Evolutionary conservation across 805 yeast species (phyloP).

Genomic region (Candida endomychidarum): DNA sequence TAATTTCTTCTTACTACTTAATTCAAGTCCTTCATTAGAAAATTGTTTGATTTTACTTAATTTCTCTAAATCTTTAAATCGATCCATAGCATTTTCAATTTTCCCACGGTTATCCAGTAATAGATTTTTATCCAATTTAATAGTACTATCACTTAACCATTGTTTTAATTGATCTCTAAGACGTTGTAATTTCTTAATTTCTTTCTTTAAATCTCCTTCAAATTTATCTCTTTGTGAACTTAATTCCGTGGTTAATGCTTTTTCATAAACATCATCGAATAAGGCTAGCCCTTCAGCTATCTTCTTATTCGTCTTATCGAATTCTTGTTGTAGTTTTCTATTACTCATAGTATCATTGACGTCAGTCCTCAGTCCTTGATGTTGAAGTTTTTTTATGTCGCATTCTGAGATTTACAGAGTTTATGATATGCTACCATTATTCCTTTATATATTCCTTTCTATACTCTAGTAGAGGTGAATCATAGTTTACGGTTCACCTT

Average conservation of each 20-base stretch:
- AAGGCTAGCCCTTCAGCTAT: slow-evolving; percentile 87
- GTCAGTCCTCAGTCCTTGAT: not conserved
- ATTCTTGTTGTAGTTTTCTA: slow-evolving; percentile 60
- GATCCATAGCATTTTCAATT: slow-evolving; percentile 91
- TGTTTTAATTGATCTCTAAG: slow-evolving; percentile 92
- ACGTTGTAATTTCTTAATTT: slow-evolving; percentile 91
- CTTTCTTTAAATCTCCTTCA: slow-evolving; percentile 89
- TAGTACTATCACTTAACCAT: slow-evolving; percentile 90
- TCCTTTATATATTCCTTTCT: not conserved
- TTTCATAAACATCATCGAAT: slow-evolving; percentile 84
- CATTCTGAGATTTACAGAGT: not conserved
- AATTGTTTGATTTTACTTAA: slow-evolving; percentile 92
- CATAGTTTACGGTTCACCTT: no score
- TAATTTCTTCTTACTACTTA: slow-evolving; percentile 41
- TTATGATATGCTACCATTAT: no score
- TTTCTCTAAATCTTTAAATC: slow-evolving; percentile 92
- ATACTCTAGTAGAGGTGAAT: not conserved
- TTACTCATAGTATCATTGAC: slow-evolving; percentile 33
- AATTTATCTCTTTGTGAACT: slow-evolving; percentile 90
- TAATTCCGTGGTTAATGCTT: slow-evolving; percentile 76
- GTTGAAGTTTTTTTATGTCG: slow-evolving; percentile 3
- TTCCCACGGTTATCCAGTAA: slow-evolving; percentile 61
- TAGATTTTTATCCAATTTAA: slow-evolving; percentile 61
- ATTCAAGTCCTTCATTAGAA: slow-evolving; percentile 86
- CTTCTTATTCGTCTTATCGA: slow-evolving; percentile 88